Percentiles rank a stretch among this genome's conserved stretches.
phyloP scores from a whole-genome alignment of 805 yeast genomes.

The Saccharomyces paradoxus region DNA sequence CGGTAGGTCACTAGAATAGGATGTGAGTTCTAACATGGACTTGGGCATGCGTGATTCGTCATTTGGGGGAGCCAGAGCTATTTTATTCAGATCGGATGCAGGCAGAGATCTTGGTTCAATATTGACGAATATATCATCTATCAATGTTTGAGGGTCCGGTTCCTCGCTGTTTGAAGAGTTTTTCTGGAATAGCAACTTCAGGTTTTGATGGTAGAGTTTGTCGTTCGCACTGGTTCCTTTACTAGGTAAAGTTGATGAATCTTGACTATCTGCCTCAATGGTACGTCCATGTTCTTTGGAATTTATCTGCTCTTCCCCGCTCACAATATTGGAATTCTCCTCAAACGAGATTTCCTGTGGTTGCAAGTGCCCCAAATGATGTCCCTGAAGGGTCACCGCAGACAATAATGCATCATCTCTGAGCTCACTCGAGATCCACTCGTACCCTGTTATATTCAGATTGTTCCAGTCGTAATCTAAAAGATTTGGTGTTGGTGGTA shows the following conservation, averaged over 20 bases:
- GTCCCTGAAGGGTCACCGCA: slow-evolving; percentile 51
- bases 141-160: not conserved
- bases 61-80: slow-evolving; percentile 6
- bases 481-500: not conserved
- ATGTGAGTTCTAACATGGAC: slow-evolving; percentile 12
- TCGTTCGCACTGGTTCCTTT: not conserved
- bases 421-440: slow-evolving; percentile 65
- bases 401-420: slow-evolving; percentile 66
- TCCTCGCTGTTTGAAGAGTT: not conserved
- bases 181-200: not conserved
- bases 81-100: not conserved
- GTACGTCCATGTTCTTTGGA: not conserved
- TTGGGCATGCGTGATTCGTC: slow-evolving; percentile 18
- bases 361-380: slow-evolving; percentile 1
- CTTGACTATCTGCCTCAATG: not conserved
- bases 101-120: not conserved
- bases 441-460: slow-evolving; percentile 19
- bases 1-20: slow-evolving; percentile 9
- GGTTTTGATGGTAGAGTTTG: not conserved
- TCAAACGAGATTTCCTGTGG: not conserved
- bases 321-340: not conserved
- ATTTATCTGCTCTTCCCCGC: not conserved
- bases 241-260: not conserved
- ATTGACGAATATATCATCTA: not conserved
- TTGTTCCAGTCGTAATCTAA: not conserved